A percentile compares a stretch with the other conserved stretches of the same genome.
These are phyloP conservation scores for Alternaria novae-zelandiae DNA, from an alignment of 2,329 filamentous ascomycete species.

Conservation along the genomic window DNA sequence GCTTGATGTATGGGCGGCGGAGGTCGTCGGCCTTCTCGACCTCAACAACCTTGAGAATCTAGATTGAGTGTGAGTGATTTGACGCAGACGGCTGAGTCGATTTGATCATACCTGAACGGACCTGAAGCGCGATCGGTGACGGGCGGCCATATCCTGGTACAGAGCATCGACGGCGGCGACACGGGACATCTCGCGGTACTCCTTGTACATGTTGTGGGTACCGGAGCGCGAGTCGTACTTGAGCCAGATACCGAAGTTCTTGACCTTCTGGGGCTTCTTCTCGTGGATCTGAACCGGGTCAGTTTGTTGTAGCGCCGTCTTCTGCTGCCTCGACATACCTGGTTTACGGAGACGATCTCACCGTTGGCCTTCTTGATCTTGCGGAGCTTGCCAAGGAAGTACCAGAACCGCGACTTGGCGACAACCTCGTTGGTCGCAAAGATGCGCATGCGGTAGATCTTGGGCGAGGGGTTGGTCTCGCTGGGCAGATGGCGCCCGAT, in stretches of 20 bases:
- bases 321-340: constrained; percentile 66
- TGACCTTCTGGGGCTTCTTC: constrained; percentile 99
- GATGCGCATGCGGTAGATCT: constrained; percentile 99
- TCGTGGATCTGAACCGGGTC: constrained; percentile 76
- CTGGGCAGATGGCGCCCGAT: constrained; percentile 99
- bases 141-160: constrained; percentile 99
- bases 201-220: constrained; percentile 99
- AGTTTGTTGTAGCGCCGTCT: constrained; percentile 8
- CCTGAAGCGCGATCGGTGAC: constrained; percentile 97
- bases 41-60: constrained; percentile 99
- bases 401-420: constrained; percentile 99
- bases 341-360: constrained; percentile 97
- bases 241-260: constrained; percentile 99
- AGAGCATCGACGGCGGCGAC: constrained; percentile 94
- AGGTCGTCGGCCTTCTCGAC: constrained; percentile 92
- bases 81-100: background rate
- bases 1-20: constrained; percentile 99
- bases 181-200: constrained; percentile 99
- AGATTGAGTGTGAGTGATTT: constrained; percentile 13
- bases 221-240: constrained; percentile 99
- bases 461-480: constrained; percentile 94
- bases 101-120: constrained; percentile 85
- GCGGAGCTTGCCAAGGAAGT: constrained; percentile 98
- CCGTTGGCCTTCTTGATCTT: constrained; percentile 99
- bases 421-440: constrained; percentile 98